Percentiles rank a stretch among this genome's conserved stretches.
phyloP scores from a whole-genome alignment of 495 filamentous ascomycete species.

The Aspergillus steynii region DNA sequence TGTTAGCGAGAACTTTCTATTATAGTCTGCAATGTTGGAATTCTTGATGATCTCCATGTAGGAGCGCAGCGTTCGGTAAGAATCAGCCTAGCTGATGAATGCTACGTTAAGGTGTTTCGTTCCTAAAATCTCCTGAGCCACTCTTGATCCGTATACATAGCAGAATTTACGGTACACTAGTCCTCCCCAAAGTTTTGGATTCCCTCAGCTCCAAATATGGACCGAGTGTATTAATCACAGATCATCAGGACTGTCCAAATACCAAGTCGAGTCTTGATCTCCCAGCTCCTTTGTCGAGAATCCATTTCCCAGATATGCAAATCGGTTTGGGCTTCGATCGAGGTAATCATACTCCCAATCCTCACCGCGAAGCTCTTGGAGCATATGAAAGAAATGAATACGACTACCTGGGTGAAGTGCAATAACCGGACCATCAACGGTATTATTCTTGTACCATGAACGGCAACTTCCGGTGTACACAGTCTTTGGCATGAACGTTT shows the following conservation, averaged over 20 bases:
- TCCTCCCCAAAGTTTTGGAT: too few relatives aligned
- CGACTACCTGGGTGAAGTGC: conserved; percentile 51
- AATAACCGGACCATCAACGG: conserved; percentile 44
- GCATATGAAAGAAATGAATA: conserved; percentile 54
- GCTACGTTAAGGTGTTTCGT: too few relatives aligned
- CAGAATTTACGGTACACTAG: too few relatives aligned
- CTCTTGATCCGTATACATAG: too few relatives aligned
- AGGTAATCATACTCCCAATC: conserved; percentile 51
- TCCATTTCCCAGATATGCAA: conserved; percentile 50
- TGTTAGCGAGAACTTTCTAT: too few relatives aligned
- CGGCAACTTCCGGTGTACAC: conserved; percentile 44
- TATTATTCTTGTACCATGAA: conserved; percentile 52
- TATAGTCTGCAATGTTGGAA: too few relatives aligned
- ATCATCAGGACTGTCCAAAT: conserved; percentile 6
- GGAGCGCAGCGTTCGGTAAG: too few relatives aligned
- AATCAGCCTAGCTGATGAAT: too few relatives aligned
- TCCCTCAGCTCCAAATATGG: too few relatives aligned
- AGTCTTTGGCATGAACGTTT: conserved; percentile 49
- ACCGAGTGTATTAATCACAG: neutral
- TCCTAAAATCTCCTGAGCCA: too few relatives aligned
- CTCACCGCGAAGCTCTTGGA: conserved; percentile 46
- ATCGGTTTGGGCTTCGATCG: conserved; percentile 30
- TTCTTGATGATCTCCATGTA: too few relatives aligned
- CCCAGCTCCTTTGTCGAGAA: conserved; percentile 20
- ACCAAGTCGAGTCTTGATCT: conserved; percentile 1